These are phyloP conservation scores for Scedosporium dehoogii DNA, from an alignment of 2,329 filamentous ascomycete genomes.

Conservation along the genomic window DNA sequence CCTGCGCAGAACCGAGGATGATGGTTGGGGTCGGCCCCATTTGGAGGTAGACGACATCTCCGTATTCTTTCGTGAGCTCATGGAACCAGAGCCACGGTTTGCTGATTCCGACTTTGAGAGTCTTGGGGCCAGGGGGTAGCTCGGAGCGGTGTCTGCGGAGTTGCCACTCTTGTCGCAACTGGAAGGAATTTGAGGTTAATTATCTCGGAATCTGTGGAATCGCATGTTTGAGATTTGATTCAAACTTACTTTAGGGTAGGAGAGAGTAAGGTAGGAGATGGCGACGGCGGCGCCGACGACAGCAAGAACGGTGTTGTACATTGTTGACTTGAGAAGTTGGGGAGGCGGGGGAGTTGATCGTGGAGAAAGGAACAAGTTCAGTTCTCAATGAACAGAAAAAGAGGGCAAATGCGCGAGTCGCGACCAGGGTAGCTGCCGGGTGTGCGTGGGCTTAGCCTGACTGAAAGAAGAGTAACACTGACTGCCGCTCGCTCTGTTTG, in stretches of 20 bases:
- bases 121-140: constrained; percentile 27
- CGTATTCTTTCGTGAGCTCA: constrained; percentile 25
- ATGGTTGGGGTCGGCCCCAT: constrained; percentile 31
- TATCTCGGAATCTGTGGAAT: background rate
- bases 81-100: constrained; percentile 34
- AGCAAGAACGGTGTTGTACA: constrained; percentile 9
- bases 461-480: no score
- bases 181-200: background rate
- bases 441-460: no score
- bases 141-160: constrained; percentile 26
- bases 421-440: no score
- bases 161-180: constrained; percentile 28
- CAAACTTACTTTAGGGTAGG: constrained; percentile 17
- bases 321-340: background rate
- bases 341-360: background rate
- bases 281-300: constrained; percentile 12
- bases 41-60: constrained; percentile 32
- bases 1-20: constrained; percentile 29
- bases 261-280: constrained; percentile 16
- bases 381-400: no score
- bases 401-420: no score
- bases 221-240: background rate
- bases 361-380: background rate
- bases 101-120: constrained; percentile 23
- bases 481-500: no score